These are phyloP conservation scores for Lepiota venenata DNA, from an alignment of 768 basidiomycete species.

Conservation along the genomic window DNA sequence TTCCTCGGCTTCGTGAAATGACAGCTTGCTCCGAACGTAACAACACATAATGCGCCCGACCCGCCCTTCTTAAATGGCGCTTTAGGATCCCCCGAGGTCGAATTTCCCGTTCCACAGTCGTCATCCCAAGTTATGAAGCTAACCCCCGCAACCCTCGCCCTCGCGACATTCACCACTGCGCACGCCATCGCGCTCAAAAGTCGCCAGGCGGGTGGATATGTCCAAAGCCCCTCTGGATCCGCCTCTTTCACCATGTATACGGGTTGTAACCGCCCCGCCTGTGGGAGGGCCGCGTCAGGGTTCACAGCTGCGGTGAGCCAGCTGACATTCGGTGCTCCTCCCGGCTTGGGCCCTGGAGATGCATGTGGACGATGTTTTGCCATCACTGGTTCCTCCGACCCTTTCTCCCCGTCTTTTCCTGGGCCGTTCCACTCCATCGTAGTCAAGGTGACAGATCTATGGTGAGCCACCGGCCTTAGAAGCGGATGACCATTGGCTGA, in stretches of 20 bases:
- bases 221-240: slow-evolving; percentile 47
- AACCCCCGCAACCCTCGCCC: slow-evolving; percentile 16
- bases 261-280: slow-evolving; percentile 51
- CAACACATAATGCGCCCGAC: not conserved
- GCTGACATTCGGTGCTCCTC: slow-evolving; percentile 48
- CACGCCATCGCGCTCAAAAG: slow-evolving; percentile 24
- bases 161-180: slow-evolving; percentile 18
- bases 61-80: not conserved
- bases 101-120: not conserved
- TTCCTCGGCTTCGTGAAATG: not conserved
- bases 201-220: slow-evolving; percentile 45
- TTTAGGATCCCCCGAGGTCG: too few species aligned
- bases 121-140: slow-evolving; percentile 18
- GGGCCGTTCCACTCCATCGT: slow-evolving; percentile 54
- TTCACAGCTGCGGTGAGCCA: slow-evolving; percentile 58
- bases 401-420: slow-evolving; percentile 44
- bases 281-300: slow-evolving; percentile 45
- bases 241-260: slow-evolving; percentile 59
- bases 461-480: slow-evolving; percentile 21
- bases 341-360: slow-evolving; percentile 51
- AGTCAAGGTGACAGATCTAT: slow-evolving; percentile 47
- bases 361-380: slow-evolving; percentile 62
- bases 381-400: slow-evolving; percentile 46
- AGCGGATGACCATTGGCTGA: not conserved
- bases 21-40: not conserved